A percentile compares a stretch with the other conserved stretches of the same genome.
Conservation (phyloP, 345 rosid species). For the Lepidium didymum region DNA sequence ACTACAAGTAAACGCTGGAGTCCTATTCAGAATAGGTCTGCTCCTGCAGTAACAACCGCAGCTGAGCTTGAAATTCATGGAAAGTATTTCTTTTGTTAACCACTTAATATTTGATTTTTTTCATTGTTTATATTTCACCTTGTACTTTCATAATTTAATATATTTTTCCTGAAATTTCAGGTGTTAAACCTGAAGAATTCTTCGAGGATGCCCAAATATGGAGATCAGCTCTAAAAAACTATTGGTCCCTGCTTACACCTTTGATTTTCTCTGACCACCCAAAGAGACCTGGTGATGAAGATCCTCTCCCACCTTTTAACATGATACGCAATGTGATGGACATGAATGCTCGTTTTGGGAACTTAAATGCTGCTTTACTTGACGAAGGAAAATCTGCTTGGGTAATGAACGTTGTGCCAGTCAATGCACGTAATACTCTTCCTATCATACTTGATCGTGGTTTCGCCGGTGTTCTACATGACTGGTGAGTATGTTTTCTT, state of each 20-base stretch:
- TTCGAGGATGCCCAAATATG: constrained; percentile 61
- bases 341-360: constrained; percentile 94
- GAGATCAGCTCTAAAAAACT: constrained; percentile 69
- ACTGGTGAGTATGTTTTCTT: constrained; percentile 56
- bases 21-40: constrained; percentile 78
- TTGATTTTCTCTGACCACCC: constrained; percentile 98
- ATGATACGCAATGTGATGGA: constrained; percentile 99
- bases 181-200: constrained; percentile 70
- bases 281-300: constrained; percentile 98
- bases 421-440: constrained; percentile 62
- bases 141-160: background rate
- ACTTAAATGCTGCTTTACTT: constrained; percentile 64
- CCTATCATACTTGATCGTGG: constrained; percentile 88
- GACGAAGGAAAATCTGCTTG: constrained; percentile 74
- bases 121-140: background rate
- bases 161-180: constrained; percentile 30
- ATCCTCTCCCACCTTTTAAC: constrained; percentile 90
- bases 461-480: constrained; percentile 84
- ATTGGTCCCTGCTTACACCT: constrained; percentile 96
- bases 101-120: background rate
- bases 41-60: constrained; percentile 45
- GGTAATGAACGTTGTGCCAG: constrained; percentile 97
- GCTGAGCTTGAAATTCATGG: constrained; percentile 75
- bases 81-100: constrained; percentile 40
- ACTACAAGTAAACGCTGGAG: constrained; percentile 76